Evolutionary conservation across 148 eudicot species (phyloP), one percentile per base, ranked within the genome.

Genomic region (Camellia japonica): DNA sequence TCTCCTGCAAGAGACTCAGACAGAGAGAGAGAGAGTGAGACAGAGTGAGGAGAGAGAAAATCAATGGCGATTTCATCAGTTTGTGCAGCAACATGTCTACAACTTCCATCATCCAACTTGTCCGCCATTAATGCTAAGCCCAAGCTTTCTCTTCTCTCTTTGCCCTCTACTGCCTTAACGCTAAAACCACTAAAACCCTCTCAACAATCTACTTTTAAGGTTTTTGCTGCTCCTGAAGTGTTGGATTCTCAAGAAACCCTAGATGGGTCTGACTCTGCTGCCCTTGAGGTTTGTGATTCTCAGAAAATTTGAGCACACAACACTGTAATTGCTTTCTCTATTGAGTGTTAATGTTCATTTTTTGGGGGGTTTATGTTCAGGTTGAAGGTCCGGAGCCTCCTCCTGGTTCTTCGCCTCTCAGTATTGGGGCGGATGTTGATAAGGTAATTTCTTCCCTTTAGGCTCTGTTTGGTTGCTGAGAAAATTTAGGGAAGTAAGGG

Each of bases 201-300:
- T 49, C 78, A 75, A 41, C 41, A 76, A 11, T 74, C 77, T 3
- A 59, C 70, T 55, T 51, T 81, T 49, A 85, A 70, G 66, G 81
- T 87, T 73, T 82, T 85, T 80, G 86, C 91, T 80, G 85, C 85
- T 4, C 86, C 91, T 78, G 88, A 89, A 81, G 78, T 64, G 46
- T 78, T 87, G 83, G 86, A 81, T 3, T 46, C 87, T 16, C 67
- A 80, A 58, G 84, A 82, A 62, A 71, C 78, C 70, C 56, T 75
- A 78, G 78, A 77, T 56, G 86, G 23, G 9, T 7, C 73, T 83
- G 9, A 9, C 4, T 56, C 76, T 6, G 3, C 68, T 13, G 41
- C 19, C 6, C 62, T 74, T 1, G 54, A 63, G 79, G 69, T 76
- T 16, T 55, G 76, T 73, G 30, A 14, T 15, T 73, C 63, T 54